Evolutionary conservation across 805 yeast genomes (phyloP).

Genomic region (Pichia kluyveri): DNA sequence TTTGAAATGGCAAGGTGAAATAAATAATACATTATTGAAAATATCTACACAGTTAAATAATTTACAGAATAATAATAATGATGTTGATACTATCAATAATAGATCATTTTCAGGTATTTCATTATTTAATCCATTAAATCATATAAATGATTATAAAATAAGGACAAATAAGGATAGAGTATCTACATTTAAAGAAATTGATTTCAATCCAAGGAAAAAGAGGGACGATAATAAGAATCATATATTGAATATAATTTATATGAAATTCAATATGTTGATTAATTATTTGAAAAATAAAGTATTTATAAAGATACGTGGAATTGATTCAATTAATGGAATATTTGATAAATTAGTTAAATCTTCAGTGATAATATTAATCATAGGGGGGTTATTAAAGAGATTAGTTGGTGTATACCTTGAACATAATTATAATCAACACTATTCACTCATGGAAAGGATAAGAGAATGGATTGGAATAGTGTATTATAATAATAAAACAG

Average conservation of each 20-base stretch:
- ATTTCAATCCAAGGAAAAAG: too few relatives aligned
- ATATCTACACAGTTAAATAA: slow-evolving; percentile 32
- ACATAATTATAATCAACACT: too few relatives aligned
- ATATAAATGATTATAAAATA: slow-evolving; percentile 4
- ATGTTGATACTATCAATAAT: too few relatives aligned
- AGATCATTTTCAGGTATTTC: slow-evolving; percentile 6
- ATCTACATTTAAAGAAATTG: not conserved
- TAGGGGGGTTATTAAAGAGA: too few relatives aligned
- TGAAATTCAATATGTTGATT: not conserved
- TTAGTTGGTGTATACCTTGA: too few relatives aligned
- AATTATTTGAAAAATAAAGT: not conserved
- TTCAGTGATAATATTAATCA: too few relatives aligned
- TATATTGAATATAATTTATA: not conserved
- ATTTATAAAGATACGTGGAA: not conserved
- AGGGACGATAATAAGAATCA: not conserved
- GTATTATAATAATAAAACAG: too few relatives aligned
- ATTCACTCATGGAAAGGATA: too few relatives aligned
- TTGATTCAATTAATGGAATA: not conserved
- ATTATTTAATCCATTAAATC: slow-evolving; percentile 1
- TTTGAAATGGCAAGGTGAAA: slow-evolving; percentile 45
- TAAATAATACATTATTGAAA: slow-evolving; percentile 37
- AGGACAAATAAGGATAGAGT: not conserved
- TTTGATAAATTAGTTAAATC: not conserved
- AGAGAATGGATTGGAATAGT: too few relatives aligned
- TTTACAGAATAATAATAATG: slow-evolving; percentile 5